Base-by-base conservation (phyloP, 768 basidiomycete species). In the Agrocybe pediades region DNA sequence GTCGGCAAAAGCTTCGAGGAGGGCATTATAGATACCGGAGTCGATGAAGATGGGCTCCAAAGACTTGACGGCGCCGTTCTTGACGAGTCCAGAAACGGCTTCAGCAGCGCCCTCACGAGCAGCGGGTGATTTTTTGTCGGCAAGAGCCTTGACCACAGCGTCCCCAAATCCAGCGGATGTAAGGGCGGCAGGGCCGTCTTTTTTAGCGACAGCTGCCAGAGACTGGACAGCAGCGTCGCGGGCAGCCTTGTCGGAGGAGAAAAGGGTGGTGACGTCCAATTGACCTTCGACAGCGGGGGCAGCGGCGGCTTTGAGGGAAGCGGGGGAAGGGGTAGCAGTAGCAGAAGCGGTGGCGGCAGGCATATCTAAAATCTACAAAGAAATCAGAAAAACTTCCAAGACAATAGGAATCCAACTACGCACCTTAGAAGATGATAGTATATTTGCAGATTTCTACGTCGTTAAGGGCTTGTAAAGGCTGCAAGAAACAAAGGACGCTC, bases 101-200 rank as follows among this genome's bases (percentile, higher is more conserved):
- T 79, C 74, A 47, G 88, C 88, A 49, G 93, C 95, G 62, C 87
- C 92, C 74, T 98, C 92, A 68, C 95, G 93, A 59, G 89, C 83
- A 57, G 87, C 89, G 48, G 93, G 87, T 16, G 89, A 91, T 79
- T 95, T 97, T 85, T 98, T 98, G 86, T 97, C 93, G 72, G 78
- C 79, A 59, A 97, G 85, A 49, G 92, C 94, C 79, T 89, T 91
- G 71, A 92, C 64, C 58, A 84, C 71, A 63, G 91, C 88, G 50
- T 86, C 87, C 30, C 74, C 74, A 74, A 95, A 88, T 58, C 80
- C 86, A 57, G 83, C 74, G 57, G 85, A 77, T 55, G 79, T 76
- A 67, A 97, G 83, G 69, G 85, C 86, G 56, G 84, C 74, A 59
- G 90, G 88, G 68, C 94, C 93, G 53, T 90, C 83, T 75, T 92